phyloP scores from a whole-genome alignment of 2,329 filamentous ascomycete species.

The Thelonectria rubi region DNA sequence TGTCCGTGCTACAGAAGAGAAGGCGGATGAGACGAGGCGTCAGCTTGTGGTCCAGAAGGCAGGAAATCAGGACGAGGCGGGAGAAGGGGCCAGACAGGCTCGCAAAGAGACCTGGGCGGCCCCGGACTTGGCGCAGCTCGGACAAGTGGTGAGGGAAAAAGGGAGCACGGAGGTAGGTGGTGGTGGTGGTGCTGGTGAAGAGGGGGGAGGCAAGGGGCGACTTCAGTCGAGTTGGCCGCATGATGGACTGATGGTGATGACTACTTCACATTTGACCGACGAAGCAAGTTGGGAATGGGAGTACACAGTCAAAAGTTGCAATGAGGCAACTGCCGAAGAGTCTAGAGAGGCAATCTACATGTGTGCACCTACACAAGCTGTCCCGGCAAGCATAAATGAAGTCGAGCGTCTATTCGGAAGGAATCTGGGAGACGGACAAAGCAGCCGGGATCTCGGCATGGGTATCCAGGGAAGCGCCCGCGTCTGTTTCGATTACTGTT shows the following conservation, averaged over 20 bases:
- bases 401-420: slow-evolving; percentile 11
- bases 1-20: slow-evolving; percentile 24
- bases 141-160: slow-evolving; percentile 17
- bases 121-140: slow-evolving; percentile 19
- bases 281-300: too few relatives aligned
- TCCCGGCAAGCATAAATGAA: not conserved
- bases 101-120: slow-evolving; percentile 22
- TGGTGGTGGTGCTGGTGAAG: not conserved
- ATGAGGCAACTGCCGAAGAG: not conserved
- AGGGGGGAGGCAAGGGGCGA: slow-evolving; percentile 7
- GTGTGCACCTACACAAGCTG: too few relatives aligned
- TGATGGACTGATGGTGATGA: slow-evolving; percentile 28
- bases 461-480: slow-evolving; percentile 37
- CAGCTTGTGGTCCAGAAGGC: slow-evolving; percentile 30
- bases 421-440: slow-evolving; percentile 22
- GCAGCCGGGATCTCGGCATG: slow-evolving; percentile 31
- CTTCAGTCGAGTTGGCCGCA: slow-evolving; percentile 20
- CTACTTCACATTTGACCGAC: too few relatives aligned
- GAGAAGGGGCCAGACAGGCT: slow-evolving; percentile 24
- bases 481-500: slow-evolving; percentile 44
- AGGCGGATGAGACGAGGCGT: slow-evolving; percentile 31
- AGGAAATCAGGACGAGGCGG: slow-evolving; percentile 30
- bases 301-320: too few relatives aligned
- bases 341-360: too few relatives aligned
- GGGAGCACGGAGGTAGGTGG: not conserved